These are phyloP conservation scores for Nothopassalora personata DNA, from an alignment of 2,329 filamentous ascomycete genomes.

Conservation along the genomic window DNA sequence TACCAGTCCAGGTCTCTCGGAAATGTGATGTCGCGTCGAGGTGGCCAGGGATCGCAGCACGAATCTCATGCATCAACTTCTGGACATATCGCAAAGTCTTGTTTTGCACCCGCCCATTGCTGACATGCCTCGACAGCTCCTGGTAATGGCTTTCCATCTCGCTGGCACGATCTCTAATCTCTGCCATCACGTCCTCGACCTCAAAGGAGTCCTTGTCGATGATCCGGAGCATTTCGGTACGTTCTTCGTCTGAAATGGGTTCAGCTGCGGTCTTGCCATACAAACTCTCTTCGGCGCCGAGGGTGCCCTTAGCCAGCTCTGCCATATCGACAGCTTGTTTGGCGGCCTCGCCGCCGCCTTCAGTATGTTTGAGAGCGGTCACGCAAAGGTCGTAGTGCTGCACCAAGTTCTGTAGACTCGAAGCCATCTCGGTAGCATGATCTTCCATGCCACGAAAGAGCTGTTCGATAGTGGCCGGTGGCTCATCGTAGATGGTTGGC, in stretches of 20 bases:
- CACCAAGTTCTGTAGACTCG: slow-evolving; percentile 72
- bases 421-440: slow-evolving; percentile 77
- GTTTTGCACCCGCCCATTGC: slow-evolving; percentile 52
- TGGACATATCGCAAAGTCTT: slow-evolving; percentile 59
- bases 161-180: slow-evolving; percentile 67
- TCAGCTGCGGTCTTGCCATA: slow-evolving; percentile 50
- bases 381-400: slow-evolving; percentile 91
- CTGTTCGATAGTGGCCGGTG: slow-evolving; percentile 35
- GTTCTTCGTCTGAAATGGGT: slow-evolving; percentile 69
- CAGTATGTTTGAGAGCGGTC: slow-evolving; percentile 82
- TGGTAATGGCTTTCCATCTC: slow-evolving; percentile 71
- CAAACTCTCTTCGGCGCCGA: slow-evolving; percentile 54
- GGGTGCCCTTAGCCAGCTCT: slow-evolving; percentile 24
- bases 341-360: slow-evolving; percentile 51
- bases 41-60: slow-evolving; percentile 59
- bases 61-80: slow-evolving; percentile 61
- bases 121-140: slow-evolving; percentile 59
- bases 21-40: slow-evolving; percentile 62
- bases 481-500: slow-evolving; percentile 31
- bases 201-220: slow-evolving; percentile 64
- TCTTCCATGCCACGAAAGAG: slow-evolving; percentile 56
- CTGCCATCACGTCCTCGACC: slow-evolving; percentile 57
- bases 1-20: slow-evolving; percentile 62
- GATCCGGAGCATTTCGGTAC: slow-evolving; percentile 75
- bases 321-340: slow-evolving; percentile 35